phyloP scores from a whole-genome alignment of 2,329 filamentous ascomycete genomes.

The Aspergillus chevalieri region DNA sequence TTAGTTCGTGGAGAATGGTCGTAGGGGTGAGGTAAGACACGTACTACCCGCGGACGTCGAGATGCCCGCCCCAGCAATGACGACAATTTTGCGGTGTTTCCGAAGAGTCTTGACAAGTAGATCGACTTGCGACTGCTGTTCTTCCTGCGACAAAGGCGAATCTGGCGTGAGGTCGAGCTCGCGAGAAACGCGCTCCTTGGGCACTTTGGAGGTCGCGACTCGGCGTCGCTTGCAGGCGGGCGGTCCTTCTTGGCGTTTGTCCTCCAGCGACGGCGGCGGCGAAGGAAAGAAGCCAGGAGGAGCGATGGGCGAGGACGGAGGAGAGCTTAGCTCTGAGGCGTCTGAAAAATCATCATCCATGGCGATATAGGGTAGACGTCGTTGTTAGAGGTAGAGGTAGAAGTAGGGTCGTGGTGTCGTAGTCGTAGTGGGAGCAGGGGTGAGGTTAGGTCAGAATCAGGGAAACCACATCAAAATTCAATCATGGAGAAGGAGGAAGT shows the following conservation, averaged over 20 bases:
- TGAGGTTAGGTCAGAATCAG: neutral
- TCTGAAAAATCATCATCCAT: constrained; percentile 30
- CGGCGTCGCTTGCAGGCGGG: constrained; percentile 72
- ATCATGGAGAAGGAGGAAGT: neutral
- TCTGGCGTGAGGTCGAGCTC: constrained; percentile 61
- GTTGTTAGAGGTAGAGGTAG: neutral
- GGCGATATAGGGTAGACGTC: constrained; percentile 1
- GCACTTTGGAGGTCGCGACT: constrained; percentile 43
- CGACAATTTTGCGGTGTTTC: constrained; percentile 92
- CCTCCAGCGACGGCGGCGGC: constrained; percentile 39
- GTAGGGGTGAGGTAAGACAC: constrained; percentile 33
- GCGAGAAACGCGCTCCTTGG: constrained; percentile 68
- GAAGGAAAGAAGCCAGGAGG: constrained; percentile 36
- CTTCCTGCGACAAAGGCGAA: constrained; percentile 27
- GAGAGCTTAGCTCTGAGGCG: constrained; percentile 37
- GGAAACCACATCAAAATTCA: constrained; percentile 1
- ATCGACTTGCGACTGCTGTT: constrained; percentile 59
- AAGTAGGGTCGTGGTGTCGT: neutral
- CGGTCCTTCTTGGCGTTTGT: constrained; percentile 52
- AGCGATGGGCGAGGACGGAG: constrained; percentile 33
- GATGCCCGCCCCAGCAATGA: constrained; percentile 93
- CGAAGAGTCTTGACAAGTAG: constrained; percentile 68
- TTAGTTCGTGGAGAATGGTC: neutral
- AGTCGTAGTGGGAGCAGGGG: neutral
- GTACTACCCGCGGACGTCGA: constrained; percentile 89